These are phyloP conservation scores for Syncephalastrum monosporum DNA, from an alignment of 371 early-diverging fungal species.

Conservation along the genomic window DNA sequence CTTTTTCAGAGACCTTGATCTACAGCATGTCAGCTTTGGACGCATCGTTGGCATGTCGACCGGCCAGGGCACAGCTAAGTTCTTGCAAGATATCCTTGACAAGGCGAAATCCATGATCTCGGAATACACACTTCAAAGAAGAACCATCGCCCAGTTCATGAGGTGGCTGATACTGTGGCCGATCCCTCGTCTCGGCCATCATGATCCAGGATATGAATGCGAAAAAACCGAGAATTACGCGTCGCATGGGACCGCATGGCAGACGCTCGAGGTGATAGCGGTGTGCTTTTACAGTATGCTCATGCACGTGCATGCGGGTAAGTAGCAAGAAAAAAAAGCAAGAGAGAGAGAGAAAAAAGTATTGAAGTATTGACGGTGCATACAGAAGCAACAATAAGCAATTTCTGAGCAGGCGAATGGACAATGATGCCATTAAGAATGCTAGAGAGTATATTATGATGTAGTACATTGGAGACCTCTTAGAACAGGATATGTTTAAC, in stretches of 20 bases:
- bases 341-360: too few relatives aligned
- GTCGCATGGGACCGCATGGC: constrained; percentile 93
- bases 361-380: too few relatives aligned
- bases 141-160: not conserved
- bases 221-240: constrained; percentile 91
- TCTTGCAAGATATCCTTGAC: constrained; percentile 96
- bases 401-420: too few relatives aligned
- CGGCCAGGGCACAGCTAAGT: constrained; percentile 92
- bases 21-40: constrained; percentile 93
- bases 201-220: constrained; percentile 94
- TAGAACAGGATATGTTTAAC: too few relatives aligned
- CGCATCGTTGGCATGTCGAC: constrained; percentile 96
- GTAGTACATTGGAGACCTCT: too few relatives aligned
- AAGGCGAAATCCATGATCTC: constrained; percentile 62
- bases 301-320: constrained; percentile 85
- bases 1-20: constrained; percentile 31
- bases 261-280: constrained; percentile 94
- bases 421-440: too few relatives aligned
- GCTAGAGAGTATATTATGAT: too few relatives aligned
- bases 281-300: constrained; percentile 97
- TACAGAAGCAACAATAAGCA: too few relatives aligned
- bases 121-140: constrained; percentile 35
- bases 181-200: constrained; percentile 79
- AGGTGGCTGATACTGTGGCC: constrained; percentile 61
- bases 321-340: constrained; percentile 7